Conservation (phyloP, 2,329 filamentous ascomycete genomes). For the Geoglossum cookeanum region DNA sequence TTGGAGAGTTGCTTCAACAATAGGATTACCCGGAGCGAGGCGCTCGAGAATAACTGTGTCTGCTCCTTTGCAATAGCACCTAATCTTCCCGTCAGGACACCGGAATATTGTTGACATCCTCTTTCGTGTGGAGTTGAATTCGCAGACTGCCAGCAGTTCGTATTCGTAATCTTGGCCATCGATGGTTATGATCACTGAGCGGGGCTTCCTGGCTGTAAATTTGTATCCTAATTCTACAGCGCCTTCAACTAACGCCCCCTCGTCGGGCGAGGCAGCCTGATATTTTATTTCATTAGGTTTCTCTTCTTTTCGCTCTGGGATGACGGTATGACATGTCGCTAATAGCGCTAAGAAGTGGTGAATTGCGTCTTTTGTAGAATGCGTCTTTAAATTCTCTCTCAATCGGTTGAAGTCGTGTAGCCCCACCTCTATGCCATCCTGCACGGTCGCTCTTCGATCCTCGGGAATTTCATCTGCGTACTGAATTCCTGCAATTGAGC, state of each 20-base stretch:
- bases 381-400: conserved; percentile 45
- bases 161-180: conserved; percentile 59
- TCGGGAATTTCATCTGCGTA: conserved; percentile 87
- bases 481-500: conserved; percentile 79
- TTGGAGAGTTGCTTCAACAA: conserved; percentile 73
- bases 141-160: conserved; percentile 86
- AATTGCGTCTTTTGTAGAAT: conserved; percentile 39
- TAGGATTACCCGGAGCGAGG: conserved; percentile 62
- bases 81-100: conserved; percentile 86
- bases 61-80: conserved; percentile 88
- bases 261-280: conserved; percentile 91
- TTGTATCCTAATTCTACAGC: conserved; percentile 71
- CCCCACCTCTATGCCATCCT: conserved; percentile 58
- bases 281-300: conserved; percentile 77
- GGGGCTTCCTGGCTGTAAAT: conserved; percentile 79
- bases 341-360: conserved; percentile 77
- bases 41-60: conserved; percentile 96
- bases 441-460: conserved; percentile 61
- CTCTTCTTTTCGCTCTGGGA: conserved; percentile 70
- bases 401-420: conserved; percentile 72
- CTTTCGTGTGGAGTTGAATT: conserved; percentile 96
- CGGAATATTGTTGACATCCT: conserved; percentile 96
- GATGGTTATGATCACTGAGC: conserved; percentile 66
- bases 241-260: conserved; percentile 89
- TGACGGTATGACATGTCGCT: conserved; percentile 88